Base-by-base conservation (phyloP, 2,329 filamentous ascomycete genomes). In the Rhynchosporium graminicola region DNA sequence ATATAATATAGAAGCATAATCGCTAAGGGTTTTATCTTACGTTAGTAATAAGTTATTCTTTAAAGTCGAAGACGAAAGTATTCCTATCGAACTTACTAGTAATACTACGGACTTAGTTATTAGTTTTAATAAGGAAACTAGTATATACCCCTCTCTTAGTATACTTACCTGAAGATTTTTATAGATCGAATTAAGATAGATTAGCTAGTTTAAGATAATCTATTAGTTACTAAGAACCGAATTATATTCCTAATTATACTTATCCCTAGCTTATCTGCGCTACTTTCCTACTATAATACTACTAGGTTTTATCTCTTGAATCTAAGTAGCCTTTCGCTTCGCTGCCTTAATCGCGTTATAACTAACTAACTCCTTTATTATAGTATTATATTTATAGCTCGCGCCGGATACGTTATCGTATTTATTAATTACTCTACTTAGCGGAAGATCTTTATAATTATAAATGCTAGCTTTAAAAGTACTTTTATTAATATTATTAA, bases 221-320 rank as follows among this genome's bases (percentile, higher is more conserved):
- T 12, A 8, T 8, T 31, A 50, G 47, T 43, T 12, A 43, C 40
- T 12, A 12, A 43, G 47, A 31, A 50, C 47, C 47, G n/a, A 13
- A 50, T 28, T 50, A 12, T 36, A 15, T 51, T 51, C 31, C n/a
- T 51, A 9, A 51, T 51, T 7, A 43, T 36, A 51, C 12, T 61
- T 15, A 61, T 48, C 13, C 57, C 36, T 6, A 42, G 31, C 47
- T 29, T 82, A 74, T 96, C 92, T 7, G 81, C 86, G 64, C 86
- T 90, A 13, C 84, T 86, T 74, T 95, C 90, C 91, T 91, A 96
- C 83, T 90, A 96, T 90, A n/a, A 83, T 86, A 29, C 91, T 91
- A 3, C 87, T 90, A 0, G 95, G 80, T 0, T 85, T 82, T 60
- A 81, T 79, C 56, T 76, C 71, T 74, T 82, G 80, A 68, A 92